Conservation (phyloP, 2,329 filamentous ascomycete species). For the Beauveria caledonica region DNA sequence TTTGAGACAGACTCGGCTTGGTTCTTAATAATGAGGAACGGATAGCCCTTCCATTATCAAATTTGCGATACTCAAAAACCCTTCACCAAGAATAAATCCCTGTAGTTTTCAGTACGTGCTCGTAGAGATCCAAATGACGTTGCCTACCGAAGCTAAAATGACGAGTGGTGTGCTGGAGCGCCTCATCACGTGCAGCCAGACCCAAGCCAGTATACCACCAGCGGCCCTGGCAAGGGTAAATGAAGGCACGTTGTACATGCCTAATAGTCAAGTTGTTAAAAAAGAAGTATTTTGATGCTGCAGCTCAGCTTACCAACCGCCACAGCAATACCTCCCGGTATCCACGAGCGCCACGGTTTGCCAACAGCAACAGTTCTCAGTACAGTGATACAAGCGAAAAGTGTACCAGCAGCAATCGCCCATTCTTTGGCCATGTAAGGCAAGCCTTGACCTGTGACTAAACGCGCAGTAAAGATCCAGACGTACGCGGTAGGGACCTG, state of each 20-base stretch:
- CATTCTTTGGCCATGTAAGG: slow-evolving; percentile 77
- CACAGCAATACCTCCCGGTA: slow-evolving; percentile 92
- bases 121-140: background rate
- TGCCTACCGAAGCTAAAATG: slow-evolving; percentile 64
- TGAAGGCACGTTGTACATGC: slow-evolving; percentile 96
- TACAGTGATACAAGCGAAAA: slow-evolving; percentile 67
- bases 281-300: background rate
- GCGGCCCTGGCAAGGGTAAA: slow-evolving; percentile 85
- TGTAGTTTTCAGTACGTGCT: slow-evolving; percentile 18
- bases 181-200: slow-evolving; percentile 55
- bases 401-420: slow-evolving; percentile 61
- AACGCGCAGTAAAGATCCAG: slow-evolving; percentile 91
- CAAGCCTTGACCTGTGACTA: slow-evolving; percentile 85
- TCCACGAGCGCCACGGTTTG: slow-evolving; percentile 60
- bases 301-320: slow-evolving; percentile 61
- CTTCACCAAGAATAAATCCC: slow-evolving; percentile 89
- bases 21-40: slow-evolving; percentile 43
- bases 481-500: slow-evolving; percentile 92
- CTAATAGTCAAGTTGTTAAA: slow-evolving; percentile 27
- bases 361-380: slow-evolving; percentile 53
- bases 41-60: slow-evolving; percentile 67
- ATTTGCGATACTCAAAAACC: slow-evolving; percentile 86
- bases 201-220: slow-evolving; percentile 68
- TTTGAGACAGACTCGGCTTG: background rate
- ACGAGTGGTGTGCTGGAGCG: slow-evolving; percentile 67